These are phyloP conservation scores for Hippophae tibetana DNA, from an alignment of 306 rosid genomes.

Conservation along the genomic window DNA sequence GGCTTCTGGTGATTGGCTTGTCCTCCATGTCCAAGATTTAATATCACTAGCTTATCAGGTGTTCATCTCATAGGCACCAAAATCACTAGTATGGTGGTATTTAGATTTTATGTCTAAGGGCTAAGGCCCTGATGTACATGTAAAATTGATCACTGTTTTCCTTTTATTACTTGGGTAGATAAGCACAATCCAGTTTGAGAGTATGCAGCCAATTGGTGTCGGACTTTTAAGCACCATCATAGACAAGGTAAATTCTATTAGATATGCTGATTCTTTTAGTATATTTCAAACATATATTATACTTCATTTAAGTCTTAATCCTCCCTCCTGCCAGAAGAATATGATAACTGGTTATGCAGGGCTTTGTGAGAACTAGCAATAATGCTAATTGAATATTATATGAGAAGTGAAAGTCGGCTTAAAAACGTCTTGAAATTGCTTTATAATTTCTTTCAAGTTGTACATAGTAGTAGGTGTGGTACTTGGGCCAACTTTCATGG, in stretches of 20 bases:
- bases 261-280: background rate
- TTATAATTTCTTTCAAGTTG: no score
- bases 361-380: background rate
- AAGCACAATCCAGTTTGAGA: constrained; percentile 92
- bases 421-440: no score
- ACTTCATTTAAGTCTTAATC: background rate
- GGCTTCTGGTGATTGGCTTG: constrained; percentile 67
- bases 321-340: background rate
- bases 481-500: background rate
- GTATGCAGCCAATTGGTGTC: constrained; percentile 91
- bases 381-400: no score
- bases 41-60: constrained; percentile 99
- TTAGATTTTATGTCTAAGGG: background rate
- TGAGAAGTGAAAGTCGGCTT: no score
- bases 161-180: constrained; percentile 38
- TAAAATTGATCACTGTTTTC: constrained; percentile 10
- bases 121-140: constrained; percentile 1
- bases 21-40: constrained; percentile 84
- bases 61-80: constrained; percentile 15
- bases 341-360: background rate
- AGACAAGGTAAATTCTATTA: constrained; percentile 53
- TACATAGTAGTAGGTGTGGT: no score
- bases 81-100: constrained; percentile 2
- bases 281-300: background rate
- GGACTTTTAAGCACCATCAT: constrained; percentile 69